Percentiles rank a stretch among this genome's conserved stretches.
Evolutionary conservation across 441 rosid species (phyloP).

Genomic region (Theobroma grandiflorum): DNA sequence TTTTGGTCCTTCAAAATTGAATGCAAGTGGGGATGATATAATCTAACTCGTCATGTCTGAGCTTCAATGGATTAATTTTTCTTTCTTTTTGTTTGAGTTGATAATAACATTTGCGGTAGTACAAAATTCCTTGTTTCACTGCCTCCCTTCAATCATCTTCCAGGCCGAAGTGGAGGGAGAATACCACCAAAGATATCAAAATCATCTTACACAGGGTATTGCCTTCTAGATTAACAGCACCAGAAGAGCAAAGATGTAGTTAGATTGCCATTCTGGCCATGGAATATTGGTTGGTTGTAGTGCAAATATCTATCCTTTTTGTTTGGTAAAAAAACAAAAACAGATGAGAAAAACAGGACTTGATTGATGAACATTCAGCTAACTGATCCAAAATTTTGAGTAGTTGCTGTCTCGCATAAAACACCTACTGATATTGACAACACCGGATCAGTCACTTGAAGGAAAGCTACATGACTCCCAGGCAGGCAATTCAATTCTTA

Average conservation of each 20-base stretch:
- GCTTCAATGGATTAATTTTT: slow-evolving; percentile 14
- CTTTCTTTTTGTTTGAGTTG: slow-evolving; percentile 29
- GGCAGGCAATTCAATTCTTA: background rate
- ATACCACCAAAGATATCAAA: background rate
- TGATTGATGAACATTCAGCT: slow-evolving; percentile 7
- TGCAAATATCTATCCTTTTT: background rate
- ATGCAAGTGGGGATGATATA: slow-evolving; percentile 39
- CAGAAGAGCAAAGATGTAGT: background rate
- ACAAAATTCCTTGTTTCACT: background rate
- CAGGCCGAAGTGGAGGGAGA: background rate
- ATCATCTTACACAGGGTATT: background rate
- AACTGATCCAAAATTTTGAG: background rate
- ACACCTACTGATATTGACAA: slow-evolving; percentile 10
- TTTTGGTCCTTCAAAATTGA: slow-evolving; percentile 29
- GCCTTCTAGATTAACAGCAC: background rate
- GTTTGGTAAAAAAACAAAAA: background rate
- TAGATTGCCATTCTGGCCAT: background rate
- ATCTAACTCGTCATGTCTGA: slow-evolving; percentile 27
- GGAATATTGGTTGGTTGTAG: background rate
- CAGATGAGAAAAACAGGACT: background rate
- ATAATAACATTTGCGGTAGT: slow-evolving; percentile 30
- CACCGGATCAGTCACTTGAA: background rate
- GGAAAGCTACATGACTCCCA: slow-evolving; percentile 2
- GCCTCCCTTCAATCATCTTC: background rate
- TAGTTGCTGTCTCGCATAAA: background rate